A percentile compares a stretch with the other conserved stretches of the same genome.
phyloP scores from a whole-genome alignment of 768 basidiomycete genomes.

The Lentinula boryana region DNA sequence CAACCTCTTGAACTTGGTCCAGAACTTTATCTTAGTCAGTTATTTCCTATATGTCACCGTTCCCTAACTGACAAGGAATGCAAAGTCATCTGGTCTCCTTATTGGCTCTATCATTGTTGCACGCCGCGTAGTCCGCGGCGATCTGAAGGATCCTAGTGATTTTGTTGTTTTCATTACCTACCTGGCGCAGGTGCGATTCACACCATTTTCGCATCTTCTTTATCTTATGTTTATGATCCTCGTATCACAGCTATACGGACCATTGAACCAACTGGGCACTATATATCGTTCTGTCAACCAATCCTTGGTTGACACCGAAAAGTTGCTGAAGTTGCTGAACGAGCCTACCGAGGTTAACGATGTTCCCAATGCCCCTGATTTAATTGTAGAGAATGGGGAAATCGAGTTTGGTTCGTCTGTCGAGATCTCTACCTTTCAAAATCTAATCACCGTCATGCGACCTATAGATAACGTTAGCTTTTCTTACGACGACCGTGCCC shows the following conservation, averaged over 20 bases:
- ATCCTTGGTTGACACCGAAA: conserved; percentile 78
- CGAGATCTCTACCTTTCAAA: neutral
- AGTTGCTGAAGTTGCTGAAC: conserved; percentile 71
- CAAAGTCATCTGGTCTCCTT: conserved; percentile 70
- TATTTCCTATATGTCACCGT: neutral
- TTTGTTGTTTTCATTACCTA: conserved; percentile 84
- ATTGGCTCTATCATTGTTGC: conserved; percentile 80
- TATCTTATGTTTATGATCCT: conserved; percentile 3
- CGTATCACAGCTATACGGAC: conserved; percentile 52
- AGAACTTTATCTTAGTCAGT: conserved; percentile 76
- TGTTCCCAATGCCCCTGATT: conserved; percentile 65
- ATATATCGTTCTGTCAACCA: conserved; percentile 76
- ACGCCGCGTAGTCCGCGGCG: conserved; percentile 50
- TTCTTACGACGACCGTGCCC: conserved; percentile 70
- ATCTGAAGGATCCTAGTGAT: conserved; percentile 40
- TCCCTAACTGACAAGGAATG: neutral
- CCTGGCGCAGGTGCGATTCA: conserved; percentile 55
- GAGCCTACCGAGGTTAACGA: conserved; percentile 85
- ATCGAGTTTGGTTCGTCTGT: conserved; percentile 74
- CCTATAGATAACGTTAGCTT: conserved; percentile 74
- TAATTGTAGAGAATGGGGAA: conserved; percentile 67
- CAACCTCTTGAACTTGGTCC: conserved; percentile 70
- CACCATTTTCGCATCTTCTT: neutral
- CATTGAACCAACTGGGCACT: conserved; percentile 72
- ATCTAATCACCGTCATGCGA: neutral